phyloP scores from a whole-genome alignment of 148 eudicot genomes.

The Vaccinium vitisidaea region DNA sequence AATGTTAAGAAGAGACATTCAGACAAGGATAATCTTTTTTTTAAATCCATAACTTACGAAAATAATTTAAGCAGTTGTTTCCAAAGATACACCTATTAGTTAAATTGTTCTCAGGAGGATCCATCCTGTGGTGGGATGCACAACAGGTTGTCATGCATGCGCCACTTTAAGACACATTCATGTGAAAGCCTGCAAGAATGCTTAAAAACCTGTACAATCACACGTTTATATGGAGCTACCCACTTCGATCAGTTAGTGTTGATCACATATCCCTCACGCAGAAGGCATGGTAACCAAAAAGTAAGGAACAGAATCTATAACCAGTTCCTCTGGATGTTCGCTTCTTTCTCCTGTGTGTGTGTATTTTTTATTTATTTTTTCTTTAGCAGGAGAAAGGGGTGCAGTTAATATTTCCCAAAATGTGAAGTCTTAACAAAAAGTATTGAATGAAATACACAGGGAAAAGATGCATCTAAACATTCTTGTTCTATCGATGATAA shows the following conservation, averaged over 20 bases:
- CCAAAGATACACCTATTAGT: not conserved
- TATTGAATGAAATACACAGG: not conserved
- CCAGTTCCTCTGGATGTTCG: not conserved
- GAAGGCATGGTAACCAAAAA: slow-evolving; percentile 2
- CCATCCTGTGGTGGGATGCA: not conserved
- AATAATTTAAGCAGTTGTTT: not conserved
- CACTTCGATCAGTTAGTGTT: too few relatives aligned
- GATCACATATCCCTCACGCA: not conserved
- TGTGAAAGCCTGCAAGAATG: not conserved
- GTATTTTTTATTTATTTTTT: not conserved
- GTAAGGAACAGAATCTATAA: not conserved
- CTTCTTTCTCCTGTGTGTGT: not conserved
- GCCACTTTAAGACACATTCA: not conserved
- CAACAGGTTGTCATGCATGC: not conserved
- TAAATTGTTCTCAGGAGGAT: not conserved
- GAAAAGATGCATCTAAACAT: not conserved
- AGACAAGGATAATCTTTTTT: not conserved
- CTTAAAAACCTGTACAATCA: not conserved
- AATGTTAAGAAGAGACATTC: not conserved
- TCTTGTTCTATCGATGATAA: not conserved
- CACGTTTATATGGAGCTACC: too few relatives aligned
- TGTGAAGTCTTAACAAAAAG: not conserved
- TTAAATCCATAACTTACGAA: not conserved
- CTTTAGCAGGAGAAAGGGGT: not conserved
- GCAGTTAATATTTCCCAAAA: not conserved